phyloP scores from a whole-genome alignment of 2,329 filamentous ascomycete species.

The Phoma herbarum region DNA sequence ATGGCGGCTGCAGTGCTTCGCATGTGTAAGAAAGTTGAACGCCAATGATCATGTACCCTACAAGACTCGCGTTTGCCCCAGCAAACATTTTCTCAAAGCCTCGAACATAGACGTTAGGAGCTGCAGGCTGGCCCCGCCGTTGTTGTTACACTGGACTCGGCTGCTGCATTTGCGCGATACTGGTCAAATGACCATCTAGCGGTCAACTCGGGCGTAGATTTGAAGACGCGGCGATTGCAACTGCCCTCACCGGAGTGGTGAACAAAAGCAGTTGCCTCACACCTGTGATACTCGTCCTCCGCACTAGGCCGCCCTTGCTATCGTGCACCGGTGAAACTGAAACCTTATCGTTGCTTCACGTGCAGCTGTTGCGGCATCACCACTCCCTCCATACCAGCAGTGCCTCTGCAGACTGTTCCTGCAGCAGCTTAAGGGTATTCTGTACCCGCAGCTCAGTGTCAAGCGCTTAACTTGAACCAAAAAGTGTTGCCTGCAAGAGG shows the following conservation, averaged over 20 bases:
- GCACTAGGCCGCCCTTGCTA: conserved; percentile 15
- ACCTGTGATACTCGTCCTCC: conserved; percentile 10
- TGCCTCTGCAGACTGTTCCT: conserved; percentile 4
- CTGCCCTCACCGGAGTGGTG: conserved; percentile 15
- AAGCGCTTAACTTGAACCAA: not conserved
- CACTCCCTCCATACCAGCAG: conserved; percentile 3
- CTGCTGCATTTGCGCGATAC: not conserved
- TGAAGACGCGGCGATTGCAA: conserved; percentile 3
- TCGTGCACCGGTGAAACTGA: conserved; percentile 13
- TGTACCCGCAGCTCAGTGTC: not conserved
- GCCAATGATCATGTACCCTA: too few relatives aligned
- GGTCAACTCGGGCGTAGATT: conserved; percentile 5
- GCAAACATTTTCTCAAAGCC: not conserved
- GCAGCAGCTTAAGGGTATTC: conserved; percentile 1
- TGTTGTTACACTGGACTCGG: not conserved
- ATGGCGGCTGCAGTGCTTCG: not conserved
- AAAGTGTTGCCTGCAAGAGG: conserved; percentile 19
- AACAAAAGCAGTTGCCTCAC: conserved; percentile 17
- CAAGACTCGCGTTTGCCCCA: not conserved
- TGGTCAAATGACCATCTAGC: conserved; percentile 16
- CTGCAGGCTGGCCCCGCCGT: not conserved
- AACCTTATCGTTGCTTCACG: conserved; percentile 20
- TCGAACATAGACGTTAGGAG: not conserved
- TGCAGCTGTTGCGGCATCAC: conserved; percentile 16
- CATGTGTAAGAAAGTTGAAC: not conserved